A percentile compares a stretch with the other conserved stretches of the same genome.
Evolutionary conservation across 2,329 filamentous ascomycete genomes (phyloP).

Genomic region (Diaporthe ilicicola): DNA sequence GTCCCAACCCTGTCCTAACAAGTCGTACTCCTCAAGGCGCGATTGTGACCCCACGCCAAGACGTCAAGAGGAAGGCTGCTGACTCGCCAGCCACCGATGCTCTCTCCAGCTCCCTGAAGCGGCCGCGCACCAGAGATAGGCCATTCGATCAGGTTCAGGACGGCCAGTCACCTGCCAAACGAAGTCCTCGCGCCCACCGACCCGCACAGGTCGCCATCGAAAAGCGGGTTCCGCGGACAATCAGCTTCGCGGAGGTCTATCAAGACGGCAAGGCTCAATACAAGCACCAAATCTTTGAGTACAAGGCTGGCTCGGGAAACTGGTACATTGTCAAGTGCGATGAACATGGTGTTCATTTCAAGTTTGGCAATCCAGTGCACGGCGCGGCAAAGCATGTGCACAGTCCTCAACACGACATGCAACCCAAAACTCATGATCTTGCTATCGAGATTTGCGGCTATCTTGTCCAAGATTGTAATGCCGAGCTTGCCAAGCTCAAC

Average conservation of each 20-base stretch:
- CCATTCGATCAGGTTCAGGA: neutral
- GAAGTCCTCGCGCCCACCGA: neutral
- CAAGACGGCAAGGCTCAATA: conserved; percentile 43
- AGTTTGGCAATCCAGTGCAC: conserved; percentile 40
- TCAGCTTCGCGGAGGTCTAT: conserved; percentile 48
- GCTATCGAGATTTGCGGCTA: conserved; percentile 47
- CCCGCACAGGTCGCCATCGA: neutral
- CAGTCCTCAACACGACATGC: conserved; percentile 41
- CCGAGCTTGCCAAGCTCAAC: conserved; percentile 42
- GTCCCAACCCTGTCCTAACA: neutral
- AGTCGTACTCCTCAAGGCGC: neutral
- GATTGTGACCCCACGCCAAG: conserved; percentile 1
- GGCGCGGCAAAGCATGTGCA: conserved; percentile 51
- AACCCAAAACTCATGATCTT: conserved; percentile 40
- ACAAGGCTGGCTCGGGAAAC: conserved; percentile 37
- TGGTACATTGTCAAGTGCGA: conserved; percentile 52
- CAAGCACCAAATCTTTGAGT: conserved; percentile 46
- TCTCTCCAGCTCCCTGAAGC: conserved; percentile 10
- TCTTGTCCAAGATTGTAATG: conserved; percentile 44
- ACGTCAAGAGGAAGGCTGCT: conserved; percentile 30
- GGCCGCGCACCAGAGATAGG: conserved; percentile 28
- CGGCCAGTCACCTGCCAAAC: neutral
- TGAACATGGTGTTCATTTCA: conserved; percentile 49
- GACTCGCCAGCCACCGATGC: conserved; percentile 2
- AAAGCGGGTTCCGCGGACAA: conserved; percentile 33